Evolutionary conservation across 768 basidiomycete species (phyloP).

Genomic region (Pholiota microspora): DNA sequence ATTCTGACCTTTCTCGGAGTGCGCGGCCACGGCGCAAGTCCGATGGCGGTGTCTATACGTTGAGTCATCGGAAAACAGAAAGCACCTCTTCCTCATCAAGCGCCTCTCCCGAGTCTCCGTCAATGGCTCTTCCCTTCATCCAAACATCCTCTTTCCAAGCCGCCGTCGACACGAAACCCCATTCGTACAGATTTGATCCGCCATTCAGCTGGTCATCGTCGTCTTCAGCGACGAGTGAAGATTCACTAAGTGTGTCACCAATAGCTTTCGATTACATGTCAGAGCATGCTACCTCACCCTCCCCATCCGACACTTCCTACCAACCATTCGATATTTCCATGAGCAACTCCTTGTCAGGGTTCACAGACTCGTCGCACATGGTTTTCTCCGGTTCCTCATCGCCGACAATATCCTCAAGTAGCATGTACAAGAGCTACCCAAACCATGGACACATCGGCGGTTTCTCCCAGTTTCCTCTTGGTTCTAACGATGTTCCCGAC

Average conservation of each 20-base stretch:
- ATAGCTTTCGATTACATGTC: constrained; percentile 22
- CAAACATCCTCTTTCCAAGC: constrained; percentile 22
- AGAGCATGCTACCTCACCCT: constrained; percentile 23
- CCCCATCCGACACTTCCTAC: constrained; percentile 27
- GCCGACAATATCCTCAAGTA: constrained; percentile 12
- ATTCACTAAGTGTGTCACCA: constrained; percentile 27
- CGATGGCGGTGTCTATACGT: constrained; percentile 27
- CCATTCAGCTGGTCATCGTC: constrained; percentile 30
- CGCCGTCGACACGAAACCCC: constrained; percentile 18
- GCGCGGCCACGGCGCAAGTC: constrained; percentile 36
- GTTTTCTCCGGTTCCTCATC: constrained; percentile 18
- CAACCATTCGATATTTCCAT: constrained; percentile 33
- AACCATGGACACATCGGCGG: constrained; percentile 14
- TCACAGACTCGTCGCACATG: constrained; percentile 29
- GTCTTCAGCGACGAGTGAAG: constrained; percentile 29
- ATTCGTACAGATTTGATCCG: constrained; percentile 24
- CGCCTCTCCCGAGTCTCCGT: constrained; percentile 35
- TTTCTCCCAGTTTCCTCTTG: constrained; percentile 29
- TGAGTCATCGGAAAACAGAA: constrained; percentile 30
- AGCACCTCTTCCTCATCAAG: constrained; percentile 40
- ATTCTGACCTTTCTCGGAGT: constrained; percentile 34
- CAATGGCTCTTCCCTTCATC: constrained; percentile 22
- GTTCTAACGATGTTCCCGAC: constrained; percentile 26
- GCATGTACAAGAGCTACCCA: constrained; percentile 19
- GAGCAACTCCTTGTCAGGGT: constrained; percentile 28